A percentile compares a stretch with the other conserved stretches of the same genome.
Evolutionary conservation across 2,329 filamentous ascomycete species (phyloP).

Genomic region (Beauveria australis): DNA sequence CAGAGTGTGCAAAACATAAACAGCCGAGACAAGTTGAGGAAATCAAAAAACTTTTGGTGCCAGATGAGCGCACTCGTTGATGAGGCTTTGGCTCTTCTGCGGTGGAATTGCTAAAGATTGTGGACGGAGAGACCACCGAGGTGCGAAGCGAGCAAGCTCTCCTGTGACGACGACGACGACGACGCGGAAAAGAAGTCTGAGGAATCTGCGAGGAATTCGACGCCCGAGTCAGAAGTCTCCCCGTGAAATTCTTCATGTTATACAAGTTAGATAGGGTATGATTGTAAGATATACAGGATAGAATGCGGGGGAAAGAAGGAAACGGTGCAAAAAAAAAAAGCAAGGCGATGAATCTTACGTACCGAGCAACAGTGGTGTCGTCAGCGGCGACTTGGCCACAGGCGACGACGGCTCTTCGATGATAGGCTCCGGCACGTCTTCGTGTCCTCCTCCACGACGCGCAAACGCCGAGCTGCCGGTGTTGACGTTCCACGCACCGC

Average conservation of each 20-base stretch:
- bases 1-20: neutral
- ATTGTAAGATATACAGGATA: too few relatives aligned
- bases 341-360: conserved; percentile 8
- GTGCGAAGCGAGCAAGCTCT: neutral
- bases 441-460: neutral
- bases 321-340: too few relatives aligned
- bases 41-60: neutral
- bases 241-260: neutral
- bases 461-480: neutral
- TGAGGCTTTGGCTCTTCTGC: neutral
- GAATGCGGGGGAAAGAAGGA: neutral
- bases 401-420: conserved; percentile 27
- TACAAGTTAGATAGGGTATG: neutral
- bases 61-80: neutral
- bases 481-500: conserved; percentile 8
- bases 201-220: conserved; percentile 7
- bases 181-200: neutral
- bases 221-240: conserved; percentile 7
- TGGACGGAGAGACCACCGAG: neutral
- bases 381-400: conserved; percentile 16
- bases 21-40: neutral
- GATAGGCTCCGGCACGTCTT: conserved; percentile 23
- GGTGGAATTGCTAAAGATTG: neutral
- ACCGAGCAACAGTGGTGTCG: conserved; percentile 23
- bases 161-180: neutral